phyloP scores from a whole-genome alignment of 2,329 filamentous ascomycete genomes.

The Colletotrichum melonis region DNA sequence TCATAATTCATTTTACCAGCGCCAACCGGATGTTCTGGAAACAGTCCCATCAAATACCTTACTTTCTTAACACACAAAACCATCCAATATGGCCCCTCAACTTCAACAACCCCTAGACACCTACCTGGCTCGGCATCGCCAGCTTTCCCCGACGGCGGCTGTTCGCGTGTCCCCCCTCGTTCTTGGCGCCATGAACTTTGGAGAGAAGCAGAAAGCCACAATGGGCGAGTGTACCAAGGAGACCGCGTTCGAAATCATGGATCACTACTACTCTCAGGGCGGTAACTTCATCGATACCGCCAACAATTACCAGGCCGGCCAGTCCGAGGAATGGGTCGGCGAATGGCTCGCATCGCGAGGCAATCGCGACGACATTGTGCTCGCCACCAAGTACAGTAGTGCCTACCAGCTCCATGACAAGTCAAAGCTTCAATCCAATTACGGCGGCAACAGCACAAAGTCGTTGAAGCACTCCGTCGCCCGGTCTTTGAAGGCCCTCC shows the following conservation, averaged over 20 bases:
- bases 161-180: background rate
- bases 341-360: constrained; percentile 64
- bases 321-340: constrained; percentile 69
- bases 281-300: constrained; percentile 78
- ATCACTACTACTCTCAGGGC: background rate
- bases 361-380: constrained; percentile 64
- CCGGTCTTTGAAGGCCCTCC: constrained; percentile 57
- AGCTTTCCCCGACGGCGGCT: background rate
- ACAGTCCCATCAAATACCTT: too few relatives aligned
- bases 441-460: constrained; percentile 54
- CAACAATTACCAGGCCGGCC: constrained; percentile 67
- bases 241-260: background rate
- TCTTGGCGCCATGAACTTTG: background rate
- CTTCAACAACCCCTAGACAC: background rate
- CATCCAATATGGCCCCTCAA: background rate
- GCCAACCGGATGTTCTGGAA: too few relatives aligned
- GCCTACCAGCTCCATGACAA: constrained; percentile 53
- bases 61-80: too few relatives aligned
- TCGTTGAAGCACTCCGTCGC: constrained; percentile 54
- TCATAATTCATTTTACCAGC: too few relatives aligned
- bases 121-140: background rate
- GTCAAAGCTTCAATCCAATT: constrained; percentile 50
- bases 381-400: constrained; percentile 68
- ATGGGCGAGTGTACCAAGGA: background rate
- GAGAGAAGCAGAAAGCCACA: background rate